Conservation (phyloP, 176 grass and related monocot species). For the Bromus sterilis region DNA sequence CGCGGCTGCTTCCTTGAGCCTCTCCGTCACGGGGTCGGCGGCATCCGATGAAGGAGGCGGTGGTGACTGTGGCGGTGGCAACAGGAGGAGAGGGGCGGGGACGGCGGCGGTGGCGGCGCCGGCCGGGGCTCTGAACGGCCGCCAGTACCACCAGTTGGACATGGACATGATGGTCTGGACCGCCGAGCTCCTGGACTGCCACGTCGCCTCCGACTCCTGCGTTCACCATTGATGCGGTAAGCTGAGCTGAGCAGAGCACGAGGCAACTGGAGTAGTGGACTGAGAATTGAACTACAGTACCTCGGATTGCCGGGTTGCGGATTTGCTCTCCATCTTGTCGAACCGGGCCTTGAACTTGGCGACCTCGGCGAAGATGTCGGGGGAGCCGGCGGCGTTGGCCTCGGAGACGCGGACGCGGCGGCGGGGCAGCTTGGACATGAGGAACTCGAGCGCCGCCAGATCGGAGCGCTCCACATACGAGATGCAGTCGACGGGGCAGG, state of each 20-base stretch:
- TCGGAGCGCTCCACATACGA: constrained; percentile 63
- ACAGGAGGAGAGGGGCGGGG: constrained; percentile 28
- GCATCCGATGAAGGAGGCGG: not conserved
- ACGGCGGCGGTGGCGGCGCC: not conserved
- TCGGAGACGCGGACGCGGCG: constrained; percentile 72
- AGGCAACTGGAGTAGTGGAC: not conserved
- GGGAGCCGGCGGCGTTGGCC: constrained; percentile 49
- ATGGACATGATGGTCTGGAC: constrained; percentile 71
- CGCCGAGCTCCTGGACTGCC: constrained; percentile 51
- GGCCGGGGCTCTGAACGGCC: constrained; percentile 33
- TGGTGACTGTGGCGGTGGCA: not conserved
- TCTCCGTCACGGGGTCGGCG: constrained; percentile 22
- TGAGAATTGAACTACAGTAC: constrained; percentile 23
- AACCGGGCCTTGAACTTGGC: constrained; percentile 66
- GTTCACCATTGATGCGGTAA: not conserved
- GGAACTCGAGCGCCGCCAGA: constrained; percentile 78
- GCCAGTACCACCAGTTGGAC: constrained; percentile 86
- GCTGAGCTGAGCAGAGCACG: not conserved
- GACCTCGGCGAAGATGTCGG: constrained; percentile 72
- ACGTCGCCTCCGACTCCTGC: constrained; percentile 47
- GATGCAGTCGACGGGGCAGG: constrained; percentile 88
- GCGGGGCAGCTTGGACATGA: constrained; percentile 89
- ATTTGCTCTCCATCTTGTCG: constrained; percentile 54
- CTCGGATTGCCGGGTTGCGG: constrained; percentile 51
- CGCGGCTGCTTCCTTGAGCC: constrained; percentile 57